Evolutionary conservation across 305 asterid genomes (phyloP).

Genomic region (Fraxinus ornus): DNA sequence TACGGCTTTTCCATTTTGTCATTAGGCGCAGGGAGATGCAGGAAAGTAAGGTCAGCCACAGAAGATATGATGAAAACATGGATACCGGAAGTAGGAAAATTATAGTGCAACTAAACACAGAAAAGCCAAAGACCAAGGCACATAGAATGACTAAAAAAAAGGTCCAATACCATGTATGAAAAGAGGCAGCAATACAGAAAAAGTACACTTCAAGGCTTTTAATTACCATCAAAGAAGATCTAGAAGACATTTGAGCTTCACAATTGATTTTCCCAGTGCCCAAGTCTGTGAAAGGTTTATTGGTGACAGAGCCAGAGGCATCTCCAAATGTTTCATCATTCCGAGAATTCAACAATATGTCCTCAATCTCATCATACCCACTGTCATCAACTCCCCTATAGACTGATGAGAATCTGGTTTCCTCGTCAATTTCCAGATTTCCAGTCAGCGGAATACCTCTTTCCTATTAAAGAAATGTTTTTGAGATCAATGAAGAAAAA

Average conservation of each 20-base stretch:
- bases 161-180: neutral
- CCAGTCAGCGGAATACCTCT: slow-evolving; percentile 75
- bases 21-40: neutral
- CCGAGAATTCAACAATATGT: slow-evolving; percentile 55
- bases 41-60: neutral
- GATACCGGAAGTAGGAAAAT: neutral
- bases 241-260: slow-evolving; percentile 39
- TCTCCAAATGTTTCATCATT: slow-evolving; percentile 86
- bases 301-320: slow-evolving; percentile 43
- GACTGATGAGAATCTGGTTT: slow-evolving; percentile 84
- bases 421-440: slow-evolving; percentile 79
- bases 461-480: slow-evolving; percentile 53
- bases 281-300: slow-evolving; percentile 38
- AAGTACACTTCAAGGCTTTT: neutral
- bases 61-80: neutral
- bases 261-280: slow-evolving; percentile 35
- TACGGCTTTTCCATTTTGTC: neutral
- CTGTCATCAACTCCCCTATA: slow-evolving; percentile 68
- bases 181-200: neutral
- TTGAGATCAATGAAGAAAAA: slow-evolving; percentile 12
- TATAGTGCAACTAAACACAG: neutral
- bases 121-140: neutral
- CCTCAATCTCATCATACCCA: slow-evolving; percentile 74
- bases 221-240: slow-evolving; percentile 51
- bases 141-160: neutral